These are phyloP conservation scores for Vicia villosa DNA, from an alignment of 306 rosid species.

Conservation along the genomic window DNA sequence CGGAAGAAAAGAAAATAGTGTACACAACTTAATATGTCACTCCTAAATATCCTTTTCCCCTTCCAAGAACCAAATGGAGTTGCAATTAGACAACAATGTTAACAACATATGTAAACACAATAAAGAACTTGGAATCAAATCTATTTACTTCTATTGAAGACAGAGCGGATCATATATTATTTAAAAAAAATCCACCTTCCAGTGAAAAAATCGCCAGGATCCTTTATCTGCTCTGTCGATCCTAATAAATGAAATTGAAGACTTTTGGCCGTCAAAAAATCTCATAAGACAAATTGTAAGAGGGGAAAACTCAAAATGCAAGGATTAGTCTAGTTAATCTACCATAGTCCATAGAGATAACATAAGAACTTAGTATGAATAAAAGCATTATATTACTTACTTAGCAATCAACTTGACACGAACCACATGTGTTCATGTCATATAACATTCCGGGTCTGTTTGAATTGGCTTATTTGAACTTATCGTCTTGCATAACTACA, in stretches of 20 bases:
- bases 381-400: conserved; percentile 7
- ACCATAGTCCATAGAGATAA: not conserved
- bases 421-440: not conserved
- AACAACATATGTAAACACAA: conserved; percentile 16
- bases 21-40: conserved; percentile 21
- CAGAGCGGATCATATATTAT: not conserved
- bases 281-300: not conserved
- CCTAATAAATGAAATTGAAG: conserved; percentile 53
- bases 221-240: conserved; percentile 61
- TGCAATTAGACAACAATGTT: conserved; percentile 20
- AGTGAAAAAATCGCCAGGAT: conserved; percentile 67
- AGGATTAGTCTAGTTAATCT: not conserved
- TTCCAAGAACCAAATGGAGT: conserved; percentile 48
- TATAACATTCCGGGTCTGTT: not conserved
- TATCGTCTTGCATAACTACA: not conserved
- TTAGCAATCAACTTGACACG: not conserved
- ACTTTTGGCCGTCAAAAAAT: not conserved
- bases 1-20: conserved; percentile 41
- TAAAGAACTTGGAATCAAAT: not conserved
- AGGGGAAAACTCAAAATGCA: not conserved
- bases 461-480: not conserved
- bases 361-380: conserved; percentile 7
- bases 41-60: conserved; percentile 36
- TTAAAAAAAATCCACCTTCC: conserved; percentile 59
- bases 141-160: not conserved